Evolutionary conservation across 371 early-diverging fungal species (phyloP).

Genomic region (Coemansia sp.): DNA sequence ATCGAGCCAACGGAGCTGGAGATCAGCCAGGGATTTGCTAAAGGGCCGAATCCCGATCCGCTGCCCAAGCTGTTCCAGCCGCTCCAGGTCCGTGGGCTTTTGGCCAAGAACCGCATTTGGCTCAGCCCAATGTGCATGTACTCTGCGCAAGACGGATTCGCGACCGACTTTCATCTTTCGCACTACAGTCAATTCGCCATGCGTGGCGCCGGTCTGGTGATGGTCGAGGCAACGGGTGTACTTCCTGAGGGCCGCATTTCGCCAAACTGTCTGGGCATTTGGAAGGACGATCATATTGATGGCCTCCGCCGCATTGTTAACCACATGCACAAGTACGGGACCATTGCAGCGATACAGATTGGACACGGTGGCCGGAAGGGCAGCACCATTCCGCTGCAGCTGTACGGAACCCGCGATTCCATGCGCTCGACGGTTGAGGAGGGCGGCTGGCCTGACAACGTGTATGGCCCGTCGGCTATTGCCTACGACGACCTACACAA

Average conservation of each 20-base stretch:
- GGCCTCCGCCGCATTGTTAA: slow-evolving; percentile 62
- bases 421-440: slow-evolving; percentile 51
- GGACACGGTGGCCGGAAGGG: slow-evolving; percentile 84
- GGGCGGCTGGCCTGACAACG: slow-evolving; percentile 77
- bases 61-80: slow-evolving; percentile 64
- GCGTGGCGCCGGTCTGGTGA: slow-evolving; percentile 70
- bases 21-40: slow-evolving; percentile 20
- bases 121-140: slow-evolving; percentile 85
- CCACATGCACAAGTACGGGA: slow-evolving; percentile 64
- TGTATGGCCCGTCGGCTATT: slow-evolving; percentile 68
- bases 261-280: slow-evolving; percentile 73
- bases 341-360: slow-evolving; percentile 70
- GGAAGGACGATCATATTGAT: slow-evolving; percentile 72
- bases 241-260: slow-evolving; percentile 73
- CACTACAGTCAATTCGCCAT: slow-evolving; percentile 71
- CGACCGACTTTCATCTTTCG: slow-evolving; percentile 64
- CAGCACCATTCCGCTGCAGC: slow-evolving; percentile 57
- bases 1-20: slow-evolving; percentile 21
- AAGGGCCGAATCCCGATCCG: slow-evolving; percentile 13
- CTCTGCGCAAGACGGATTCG: slow-evolving; percentile 59
- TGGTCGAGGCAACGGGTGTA: slow-evolving; percentile 82
- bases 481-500: slow-evolving; percentile 56
- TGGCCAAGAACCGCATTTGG: slow-evolving; percentile 69
- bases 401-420: slow-evolving; percentile 39
- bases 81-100: slow-evolving; percentile 57